These are phyloP conservation scores for Ganoderma sp. DNA, from an alignment of 1,284 basidiomycete species.

Conservation along the genomic window DNA sequence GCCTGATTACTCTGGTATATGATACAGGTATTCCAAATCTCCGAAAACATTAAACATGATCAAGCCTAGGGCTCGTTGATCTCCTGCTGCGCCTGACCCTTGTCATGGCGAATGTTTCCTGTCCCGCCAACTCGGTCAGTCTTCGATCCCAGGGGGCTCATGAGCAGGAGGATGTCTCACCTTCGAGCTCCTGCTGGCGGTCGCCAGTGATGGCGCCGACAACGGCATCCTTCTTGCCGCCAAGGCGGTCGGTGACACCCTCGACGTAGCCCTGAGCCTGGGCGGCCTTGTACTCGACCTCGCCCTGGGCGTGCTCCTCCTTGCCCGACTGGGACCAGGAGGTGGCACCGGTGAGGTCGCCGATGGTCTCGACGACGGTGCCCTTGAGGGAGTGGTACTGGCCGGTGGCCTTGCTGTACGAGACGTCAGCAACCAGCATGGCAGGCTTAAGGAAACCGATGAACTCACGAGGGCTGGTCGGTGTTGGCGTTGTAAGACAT, in stretches of 20 bases:
- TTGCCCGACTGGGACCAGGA: constrained; percentile 64
- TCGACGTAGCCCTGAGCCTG: constrained; percentile 62
- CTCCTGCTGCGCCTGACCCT: constrained; percentile 62
- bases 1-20: not conserved
- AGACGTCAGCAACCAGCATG: not conserved
- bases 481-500: constrained; percentile 30
- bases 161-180: constrained; percentile 43
- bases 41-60: not conserved
- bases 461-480: constrained; percentile 32
- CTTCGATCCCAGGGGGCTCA: not conserved
- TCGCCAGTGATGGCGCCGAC: constrained; percentile 52
- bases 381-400: constrained; percentile 70
- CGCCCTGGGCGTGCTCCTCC: constrained; percentile 70
- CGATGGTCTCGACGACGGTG: constrained; percentile 60
- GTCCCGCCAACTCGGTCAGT: not conserved
- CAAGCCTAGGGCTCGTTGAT: constrained; percentile 45
- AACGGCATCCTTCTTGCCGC: constrained; percentile 68
- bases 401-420: constrained; percentile 64
- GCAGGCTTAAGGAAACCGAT: not conserved
- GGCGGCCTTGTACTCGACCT: constrained; percentile 63
- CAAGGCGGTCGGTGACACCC: constrained; percentile 61
- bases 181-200: constrained; percentile 62
- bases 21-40: not conserved
- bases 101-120: constrained; percentile 65
- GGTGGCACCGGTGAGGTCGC: constrained; percentile 54